phyloP scores from a whole-genome alignment of 805 yeast species.

The Lachancea lanzarotensis region DNA sequence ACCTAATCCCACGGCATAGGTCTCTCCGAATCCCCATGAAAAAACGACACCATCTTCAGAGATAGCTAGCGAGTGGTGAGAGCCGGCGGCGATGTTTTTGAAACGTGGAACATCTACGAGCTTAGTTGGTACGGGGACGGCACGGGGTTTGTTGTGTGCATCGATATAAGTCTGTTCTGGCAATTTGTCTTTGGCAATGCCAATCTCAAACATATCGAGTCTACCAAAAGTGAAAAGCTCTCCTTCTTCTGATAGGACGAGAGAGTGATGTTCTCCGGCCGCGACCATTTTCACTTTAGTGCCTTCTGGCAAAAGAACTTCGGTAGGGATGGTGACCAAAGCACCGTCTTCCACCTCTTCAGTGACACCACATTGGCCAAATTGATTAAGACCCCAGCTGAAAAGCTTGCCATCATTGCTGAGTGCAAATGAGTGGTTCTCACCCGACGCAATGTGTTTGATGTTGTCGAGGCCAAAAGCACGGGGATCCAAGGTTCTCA shows the following conservation, averaged over 20 bases:
- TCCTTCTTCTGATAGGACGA: conserved; percentile 69
- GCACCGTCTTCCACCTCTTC: conserved; percentile 82
- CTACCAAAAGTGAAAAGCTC: conserved; percentile 83
- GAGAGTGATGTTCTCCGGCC: conserved; percentile 93
- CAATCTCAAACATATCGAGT: conserved; percentile 88
- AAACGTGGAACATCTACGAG: conserved; percentile 51
- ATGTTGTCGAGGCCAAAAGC: conserved; percentile 77
- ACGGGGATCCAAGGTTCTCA: conserved; percentile 69
- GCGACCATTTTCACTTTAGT: conserved; percentile 55
- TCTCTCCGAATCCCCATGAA: conserved; percentile 98
- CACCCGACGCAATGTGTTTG: conserved; percentile 83
- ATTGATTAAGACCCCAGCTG: conserved; percentile 96
- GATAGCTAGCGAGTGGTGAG: conserved; percentile 87
- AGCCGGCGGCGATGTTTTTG: conserved; percentile 67
- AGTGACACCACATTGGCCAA: conserved; percentile 88
- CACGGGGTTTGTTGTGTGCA: conserved; percentile 71
- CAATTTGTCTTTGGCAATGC: conserved; percentile 57
- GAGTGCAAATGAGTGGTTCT: conserved; percentile 92
- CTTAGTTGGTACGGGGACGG: conserved; percentile 79
- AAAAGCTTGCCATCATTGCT: conserved; percentile 62
- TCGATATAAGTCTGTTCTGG: conserved; percentile 73
- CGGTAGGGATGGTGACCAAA: conserved; percentile 68
- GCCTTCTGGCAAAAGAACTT: conserved; percentile 55
- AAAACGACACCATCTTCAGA: conserved; percentile 77
- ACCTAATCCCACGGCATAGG: conserved; percentile 94